phyloP scores from a whole-genome alignment of 768 basidiomycete species.

The Kockovaella imperatae region DNA sequence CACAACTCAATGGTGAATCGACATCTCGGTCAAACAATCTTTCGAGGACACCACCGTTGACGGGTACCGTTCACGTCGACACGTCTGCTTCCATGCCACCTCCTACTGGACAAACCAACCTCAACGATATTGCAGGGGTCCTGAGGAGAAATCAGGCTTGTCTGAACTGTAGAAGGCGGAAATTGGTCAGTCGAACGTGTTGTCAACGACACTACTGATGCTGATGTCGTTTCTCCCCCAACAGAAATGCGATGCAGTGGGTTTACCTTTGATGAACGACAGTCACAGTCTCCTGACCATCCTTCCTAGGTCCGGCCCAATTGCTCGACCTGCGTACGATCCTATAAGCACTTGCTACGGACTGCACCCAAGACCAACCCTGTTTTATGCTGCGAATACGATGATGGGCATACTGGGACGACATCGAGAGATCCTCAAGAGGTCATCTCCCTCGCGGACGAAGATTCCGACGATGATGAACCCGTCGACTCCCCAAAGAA shows the following conservation, averaged over 20 bases:
- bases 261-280: conserved; percentile 1
- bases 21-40: too few species aligned
- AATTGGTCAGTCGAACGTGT: conserved; percentile 22
- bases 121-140: conserved; percentile 25
- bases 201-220: neutral
- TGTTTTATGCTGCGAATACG: conserved; percentile 31
- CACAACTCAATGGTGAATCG: too few species aligned
- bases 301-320: conserved; percentile 18
- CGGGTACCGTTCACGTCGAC: too few species aligned
- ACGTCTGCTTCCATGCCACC: too few species aligned
- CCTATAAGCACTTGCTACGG: conserved; percentile 28
- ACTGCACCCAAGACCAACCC: conserved; percentile 29
- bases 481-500: neutral
- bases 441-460: neutral
- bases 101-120: too few species aligned
- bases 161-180: conserved; percentile 31
- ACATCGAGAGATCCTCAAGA: neutral
- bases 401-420: conserved; percentile 13
- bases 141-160: conserved; percentile 39
- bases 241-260: conserved; percentile 40
- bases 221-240: neutral
- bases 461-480: neutral
- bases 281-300: neutral
- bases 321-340: conserved; percentile 35
- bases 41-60: too few species aligned